Evolutionary conservation across 176 grass and related monocot genomes (phyloP).

Genomic region (Avena insularis): DNA sequence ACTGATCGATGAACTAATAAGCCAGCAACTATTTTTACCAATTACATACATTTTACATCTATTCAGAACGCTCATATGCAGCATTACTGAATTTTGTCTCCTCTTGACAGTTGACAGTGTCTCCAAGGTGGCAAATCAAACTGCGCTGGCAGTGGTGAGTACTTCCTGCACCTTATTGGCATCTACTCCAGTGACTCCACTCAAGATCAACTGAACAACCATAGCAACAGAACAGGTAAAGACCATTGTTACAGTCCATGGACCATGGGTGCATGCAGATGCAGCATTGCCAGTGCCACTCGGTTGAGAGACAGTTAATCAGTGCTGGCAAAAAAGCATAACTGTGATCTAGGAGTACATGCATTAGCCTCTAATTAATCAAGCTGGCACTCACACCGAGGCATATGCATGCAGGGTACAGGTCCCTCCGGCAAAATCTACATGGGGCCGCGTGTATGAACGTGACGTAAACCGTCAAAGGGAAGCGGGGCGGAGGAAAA

Average conservation of each 20-base stretch:
- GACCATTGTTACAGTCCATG: background rate
- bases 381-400: constrained; percentile 44
- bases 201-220: background rate
- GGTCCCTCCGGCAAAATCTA: constrained; percentile 64
- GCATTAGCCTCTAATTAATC: constrained; percentile 53
- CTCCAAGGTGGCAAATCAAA: background rate
- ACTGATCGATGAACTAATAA: background rate
- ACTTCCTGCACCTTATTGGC: background rate
- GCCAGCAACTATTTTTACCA: background rate
- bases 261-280: background rate
- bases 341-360: constrained; percentile 18
- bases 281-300: constrained; percentile 19
- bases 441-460: constrained; percentile 85
- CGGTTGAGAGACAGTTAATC: constrained; percentile 45
- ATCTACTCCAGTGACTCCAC: too few species aligned
- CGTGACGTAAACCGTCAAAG: constrained; percentile 88
- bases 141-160: background rate
- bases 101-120: constrained; percentile 23
- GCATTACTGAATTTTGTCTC: constrained; percentile 15
- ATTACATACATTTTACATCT: background rate
- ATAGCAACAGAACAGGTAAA: constrained; percentile 2
- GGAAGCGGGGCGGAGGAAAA: constrained; percentile 36
- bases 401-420: constrained; percentile 31
- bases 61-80: background rate
- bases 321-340: constrained; percentile 43